Conservation (phyloP, 495 filamentous ascomycete species). For the Penicillium flavigenum region DNA sequence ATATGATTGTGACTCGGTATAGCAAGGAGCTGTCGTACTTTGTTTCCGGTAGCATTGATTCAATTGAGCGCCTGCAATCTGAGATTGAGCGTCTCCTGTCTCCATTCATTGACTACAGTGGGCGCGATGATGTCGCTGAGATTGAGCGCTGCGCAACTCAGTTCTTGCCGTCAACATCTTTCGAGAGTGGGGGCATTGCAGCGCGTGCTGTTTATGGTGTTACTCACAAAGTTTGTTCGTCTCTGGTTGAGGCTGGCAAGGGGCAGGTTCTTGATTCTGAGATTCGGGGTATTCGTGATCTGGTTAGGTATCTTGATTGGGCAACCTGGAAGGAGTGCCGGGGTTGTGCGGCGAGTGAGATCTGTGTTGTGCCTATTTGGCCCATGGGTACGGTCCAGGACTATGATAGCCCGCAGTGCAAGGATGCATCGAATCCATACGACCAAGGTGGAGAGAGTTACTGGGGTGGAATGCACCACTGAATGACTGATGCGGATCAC, state of each 20-base stretch:
- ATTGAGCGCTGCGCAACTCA: conserved; percentile 50
- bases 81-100: conserved; percentile 49
- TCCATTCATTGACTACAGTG: conserved; percentile 51
- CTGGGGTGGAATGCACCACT: conserved; percentile 32
- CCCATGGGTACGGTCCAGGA: conserved; percentile 57
- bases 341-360: conserved; percentile 53
- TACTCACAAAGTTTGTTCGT: conserved; percentile 49
- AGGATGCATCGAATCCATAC: conserved; percentile 28
- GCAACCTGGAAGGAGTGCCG: conserved; percentile 61
- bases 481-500: not conserved
- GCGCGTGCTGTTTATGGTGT: conserved; percentile 48
- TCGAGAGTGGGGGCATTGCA: conserved; percentile 23
- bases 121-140: conserved; percentile 36
- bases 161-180: conserved; percentile 36
- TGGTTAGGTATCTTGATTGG: conserved; percentile 58
- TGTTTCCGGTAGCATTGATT: conserved; percentile 35
- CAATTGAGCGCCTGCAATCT: conserved; percentile 34
- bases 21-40: conserved; percentile 51
- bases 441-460: conserved; percentile 34
- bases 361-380: conserved; percentile 70
- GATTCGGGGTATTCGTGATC: conserved; percentile 28
- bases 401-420: conserved; percentile 52
- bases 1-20: conserved; percentile 62
- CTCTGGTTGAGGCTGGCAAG: conserved; percentile 43
- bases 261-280: conserved; percentile 27